Percentiles rank a stretch among this genome's conserved stretches.
Evolutionary conservation across 371 early-diverging fungal genomes (phyloP).

Genomic region (Basidiobolus meristosporus): DNA sequence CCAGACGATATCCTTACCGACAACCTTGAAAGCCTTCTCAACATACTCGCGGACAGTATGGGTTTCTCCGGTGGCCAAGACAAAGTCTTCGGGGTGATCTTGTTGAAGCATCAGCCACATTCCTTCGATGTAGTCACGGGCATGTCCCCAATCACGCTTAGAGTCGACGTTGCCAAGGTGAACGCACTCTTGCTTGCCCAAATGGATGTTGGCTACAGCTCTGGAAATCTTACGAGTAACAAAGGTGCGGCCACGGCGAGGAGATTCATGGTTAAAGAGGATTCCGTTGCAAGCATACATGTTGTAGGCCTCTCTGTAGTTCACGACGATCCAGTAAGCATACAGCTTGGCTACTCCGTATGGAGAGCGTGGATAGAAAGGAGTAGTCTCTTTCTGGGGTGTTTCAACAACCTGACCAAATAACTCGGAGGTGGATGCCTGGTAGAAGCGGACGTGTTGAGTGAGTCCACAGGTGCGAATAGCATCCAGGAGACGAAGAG

Average conservation of each 20-base stretch:
- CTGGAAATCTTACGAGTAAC: conserved; percentile 71
- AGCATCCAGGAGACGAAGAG: conserved; percentile 61
- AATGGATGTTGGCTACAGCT: conserved; percentile 58
- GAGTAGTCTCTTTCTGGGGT: conserved; percentile 69
- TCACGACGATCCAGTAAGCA: conserved; percentile 64
- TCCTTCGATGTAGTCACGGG: conserved; percentile 65
- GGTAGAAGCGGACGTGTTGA: conserved; percentile 58
- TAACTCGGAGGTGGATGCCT: conserved; percentile 65
- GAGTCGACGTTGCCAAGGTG: conserved; percentile 72
- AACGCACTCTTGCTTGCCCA: conserved; percentile 46
- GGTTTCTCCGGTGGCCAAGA: conserved; percentile 68
- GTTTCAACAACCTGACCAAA: conserved; percentile 68
- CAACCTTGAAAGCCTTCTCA: conserved; percentile 55
- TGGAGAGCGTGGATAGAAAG: conserved; percentile 73
- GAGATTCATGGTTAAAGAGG: conserved; percentile 74
- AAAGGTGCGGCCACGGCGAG: conserved; percentile 66
- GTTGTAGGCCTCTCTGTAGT: conserved; percentile 67
- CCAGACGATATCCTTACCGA: conserved; percentile 53
- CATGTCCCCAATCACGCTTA: conserved; percentile 81
- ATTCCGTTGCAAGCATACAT: conserved; percentile 77
- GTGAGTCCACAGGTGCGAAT: conserved; percentile 59
- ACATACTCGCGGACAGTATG: conserved; percentile 70
- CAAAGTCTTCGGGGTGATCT: conserved; percentile 57
- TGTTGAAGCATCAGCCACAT: conserved; percentile 83
- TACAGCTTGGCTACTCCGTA: conserved; percentile 71